Percentiles rank a stretch among this genome's conserved stretches.
Evolutionary conservation across 192 early-diverging fungal genomes (phyloP).

Genomic region (Coemansia sp.): DNA sequence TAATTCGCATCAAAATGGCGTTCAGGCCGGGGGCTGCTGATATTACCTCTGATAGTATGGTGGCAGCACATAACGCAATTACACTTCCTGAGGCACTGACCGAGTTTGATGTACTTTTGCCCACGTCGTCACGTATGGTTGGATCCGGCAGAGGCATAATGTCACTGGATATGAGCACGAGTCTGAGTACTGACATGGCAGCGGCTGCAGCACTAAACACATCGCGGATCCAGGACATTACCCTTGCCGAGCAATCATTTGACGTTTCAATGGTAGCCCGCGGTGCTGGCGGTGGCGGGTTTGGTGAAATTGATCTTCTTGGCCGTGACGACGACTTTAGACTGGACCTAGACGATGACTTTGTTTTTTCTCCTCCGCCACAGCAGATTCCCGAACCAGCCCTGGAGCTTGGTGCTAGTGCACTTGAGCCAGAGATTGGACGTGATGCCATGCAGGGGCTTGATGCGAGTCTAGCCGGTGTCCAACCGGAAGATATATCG

Average conservation of each 20-base stretch:
- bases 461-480: conserved; percentile 39
- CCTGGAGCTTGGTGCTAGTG: conserved; percentile 26
- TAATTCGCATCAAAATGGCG: conserved; percentile 93
- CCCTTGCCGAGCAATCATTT: conserved; percentile 57
- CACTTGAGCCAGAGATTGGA: conserved; percentile 57
- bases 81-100: conserved; percentile 84
- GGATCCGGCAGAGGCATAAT: background rate
- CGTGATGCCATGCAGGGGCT: conserved; percentile 55
- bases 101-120: conserved; percentile 89
- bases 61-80: conserved; percentile 76
- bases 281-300: conserved; percentile 16
- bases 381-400: conserved; percentile 24
- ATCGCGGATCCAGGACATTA: conserved; percentile 71
- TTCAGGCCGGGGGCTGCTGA: conserved; percentile 73
- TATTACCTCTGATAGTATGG: conserved; percentile 68
- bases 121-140: conserved; percentile 57
- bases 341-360: conserved; percentile 49
- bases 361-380: conserved; percentile 39
- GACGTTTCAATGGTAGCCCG: conserved; percentile 52
- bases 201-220: conserved; percentile 46
- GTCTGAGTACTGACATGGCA: conserved; percentile 14
- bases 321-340: conserved; percentile 59
- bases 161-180: conserved; percentile 7
- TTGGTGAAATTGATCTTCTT: conserved; percentile 52
- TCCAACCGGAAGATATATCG: conserved; percentile 30